These are phyloP conservation scores for Rhazya stricta DNA, from an alignment of 257 asterid species.

Conservation along the genomic window DNA sequence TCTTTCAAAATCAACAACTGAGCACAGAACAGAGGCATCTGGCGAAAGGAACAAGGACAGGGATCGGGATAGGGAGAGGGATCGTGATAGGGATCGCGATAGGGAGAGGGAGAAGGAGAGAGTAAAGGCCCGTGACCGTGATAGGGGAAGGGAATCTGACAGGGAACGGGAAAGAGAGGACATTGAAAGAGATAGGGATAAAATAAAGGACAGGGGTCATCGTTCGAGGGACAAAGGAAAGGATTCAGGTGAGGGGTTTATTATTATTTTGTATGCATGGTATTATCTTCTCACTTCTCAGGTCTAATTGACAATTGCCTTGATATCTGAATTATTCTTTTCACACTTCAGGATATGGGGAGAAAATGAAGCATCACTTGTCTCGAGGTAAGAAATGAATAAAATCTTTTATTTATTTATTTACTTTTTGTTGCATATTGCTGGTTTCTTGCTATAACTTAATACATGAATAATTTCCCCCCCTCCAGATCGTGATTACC, in stretches of 20 bases:
- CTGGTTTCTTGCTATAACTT: background rate
- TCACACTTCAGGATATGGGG: constrained; percentile 49
- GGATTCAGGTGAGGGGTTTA: constrained; percentile 39
- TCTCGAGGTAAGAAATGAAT: constrained; percentile 55
- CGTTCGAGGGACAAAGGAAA: constrained; percentile 72
- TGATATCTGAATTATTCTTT: constrained; percentile 8
- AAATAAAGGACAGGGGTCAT: constrained; percentile 59
- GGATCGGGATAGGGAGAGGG: constrained; percentile 53
- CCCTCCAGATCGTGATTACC: constrained; percentile 62
- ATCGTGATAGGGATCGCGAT: constrained; percentile 42
- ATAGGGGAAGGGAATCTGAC: constrained; percentile 68
- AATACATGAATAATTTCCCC: background rate
- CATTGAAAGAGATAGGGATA: constrained; percentile 61
- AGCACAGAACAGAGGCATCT: constrained; percentile 50
- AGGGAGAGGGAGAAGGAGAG: constrained; percentile 57
- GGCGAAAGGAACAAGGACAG: constrained; percentile 63
- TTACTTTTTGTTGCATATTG: too few relatives aligned
- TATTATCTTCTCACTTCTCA: background rate
- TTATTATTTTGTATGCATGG: constrained; percentile 1
- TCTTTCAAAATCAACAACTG: constrained; percentile 36
- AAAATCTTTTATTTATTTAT: background rate
- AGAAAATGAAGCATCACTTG: constrained; percentile 61
- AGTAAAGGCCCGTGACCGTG: constrained; percentile 51
- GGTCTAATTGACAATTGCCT: background rate
- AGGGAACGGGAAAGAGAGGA: constrained; percentile 55